These are phyloP conservation scores for Lodderomyces theae DNA, from an alignment of 1,139 yeast species.

Conservation along the genomic window DNA sequence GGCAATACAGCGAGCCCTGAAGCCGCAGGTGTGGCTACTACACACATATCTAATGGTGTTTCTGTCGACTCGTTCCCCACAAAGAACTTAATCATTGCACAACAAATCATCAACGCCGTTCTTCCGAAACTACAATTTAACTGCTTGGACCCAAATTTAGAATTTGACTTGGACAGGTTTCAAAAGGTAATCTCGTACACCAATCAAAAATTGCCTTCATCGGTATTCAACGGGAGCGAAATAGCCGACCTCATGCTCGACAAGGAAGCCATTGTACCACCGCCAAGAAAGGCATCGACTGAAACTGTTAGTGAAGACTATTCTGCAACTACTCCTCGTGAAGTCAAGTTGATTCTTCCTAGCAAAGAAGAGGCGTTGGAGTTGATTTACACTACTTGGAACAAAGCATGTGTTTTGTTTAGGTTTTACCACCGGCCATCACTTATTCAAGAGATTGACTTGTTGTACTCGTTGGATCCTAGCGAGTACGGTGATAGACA, in stretches of 20 bases:
- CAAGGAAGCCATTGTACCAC: conserved; percentile 11
- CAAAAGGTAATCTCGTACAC: conserved; percentile 24
- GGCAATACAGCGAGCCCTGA: conserved; percentile 5
- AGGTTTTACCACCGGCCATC: conserved; percentile 86
- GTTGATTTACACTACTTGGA: conserved; percentile 77
- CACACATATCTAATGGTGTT: conserved; percentile 9
- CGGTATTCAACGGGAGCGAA: conserved; percentile 20
- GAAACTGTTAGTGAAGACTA: conserved; percentile 21
- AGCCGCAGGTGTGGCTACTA: conserved; percentile 8
- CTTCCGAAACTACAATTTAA: conserved; percentile 49
- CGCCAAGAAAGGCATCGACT: conserved; percentile 18
- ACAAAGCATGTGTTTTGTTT: conserved; percentile 78
- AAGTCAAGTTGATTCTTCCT: conserved; percentile 71
- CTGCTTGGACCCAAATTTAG: conserved; percentile 30
- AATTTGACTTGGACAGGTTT: conserved; percentile 36
- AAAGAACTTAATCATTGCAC: conserved; percentile 23
- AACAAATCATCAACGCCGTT: conserved; percentile 37
- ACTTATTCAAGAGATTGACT: conserved; percentile 53
- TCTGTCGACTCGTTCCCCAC: conserved; percentile 11
- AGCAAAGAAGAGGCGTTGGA: conserved; percentile 69
- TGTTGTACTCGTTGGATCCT: conserved; percentile 61
- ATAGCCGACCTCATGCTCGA: conserved; percentile 27
- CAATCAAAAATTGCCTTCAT: conserved; percentile 20
- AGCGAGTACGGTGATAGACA: conserved; percentile 69
- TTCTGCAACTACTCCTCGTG: conserved; percentile 23